These are phyloP conservation scores for Penicillium turbatum DNA, from an alignment of 495 filamentous ascomycete genomes.

Conservation along the genomic window DNA sequence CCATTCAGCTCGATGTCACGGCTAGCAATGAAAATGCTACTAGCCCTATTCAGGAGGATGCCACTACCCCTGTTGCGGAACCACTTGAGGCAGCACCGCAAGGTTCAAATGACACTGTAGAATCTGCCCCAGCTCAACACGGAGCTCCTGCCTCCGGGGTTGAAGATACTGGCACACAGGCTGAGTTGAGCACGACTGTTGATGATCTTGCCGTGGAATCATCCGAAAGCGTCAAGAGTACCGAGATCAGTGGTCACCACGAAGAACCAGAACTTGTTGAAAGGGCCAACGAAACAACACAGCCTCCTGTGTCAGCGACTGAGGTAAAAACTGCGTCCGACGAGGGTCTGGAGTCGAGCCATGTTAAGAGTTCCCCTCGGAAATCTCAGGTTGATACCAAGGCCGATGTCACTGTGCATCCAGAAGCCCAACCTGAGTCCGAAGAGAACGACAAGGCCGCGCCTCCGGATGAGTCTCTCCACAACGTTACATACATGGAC, in stretches of 20 bases:
- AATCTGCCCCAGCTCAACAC: not conserved
- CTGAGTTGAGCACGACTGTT: not conserved
- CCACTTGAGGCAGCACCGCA: not conserved
- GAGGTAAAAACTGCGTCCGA: constrained; percentile 9
- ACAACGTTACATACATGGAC: constrained; percentile 13
- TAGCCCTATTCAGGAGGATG: not conserved
- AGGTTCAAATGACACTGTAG: not conserved
- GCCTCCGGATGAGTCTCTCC: constrained; percentile 25
- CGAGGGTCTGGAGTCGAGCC: constrained; percentile 4
- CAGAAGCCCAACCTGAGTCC: constrained; percentile 8
- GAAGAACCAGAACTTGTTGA: constrained; percentile 14
- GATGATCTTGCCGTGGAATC: not conserved
- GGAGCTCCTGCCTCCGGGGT: not conserved
- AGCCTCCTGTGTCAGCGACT: constrained; percentile 3
- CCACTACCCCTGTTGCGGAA: not conserved
- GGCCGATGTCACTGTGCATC: not conserved
- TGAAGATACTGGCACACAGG: not conserved
- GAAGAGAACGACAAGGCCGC: constrained; percentile 12
- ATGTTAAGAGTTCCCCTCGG: constrained; percentile 1
- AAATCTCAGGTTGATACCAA: constrained; percentile 1
- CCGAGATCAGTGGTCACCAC: not conserved
- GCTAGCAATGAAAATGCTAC: constrained; percentile 3
- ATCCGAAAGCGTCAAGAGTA: not conserved
- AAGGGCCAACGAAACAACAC: constrained; percentile 24
- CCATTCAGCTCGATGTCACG: constrained; percentile 24